These are phyloP conservation scores for Nyctanthes arbortristis DNA, from an alignment of 257 asterid species.

Conservation along the genomic window DNA sequence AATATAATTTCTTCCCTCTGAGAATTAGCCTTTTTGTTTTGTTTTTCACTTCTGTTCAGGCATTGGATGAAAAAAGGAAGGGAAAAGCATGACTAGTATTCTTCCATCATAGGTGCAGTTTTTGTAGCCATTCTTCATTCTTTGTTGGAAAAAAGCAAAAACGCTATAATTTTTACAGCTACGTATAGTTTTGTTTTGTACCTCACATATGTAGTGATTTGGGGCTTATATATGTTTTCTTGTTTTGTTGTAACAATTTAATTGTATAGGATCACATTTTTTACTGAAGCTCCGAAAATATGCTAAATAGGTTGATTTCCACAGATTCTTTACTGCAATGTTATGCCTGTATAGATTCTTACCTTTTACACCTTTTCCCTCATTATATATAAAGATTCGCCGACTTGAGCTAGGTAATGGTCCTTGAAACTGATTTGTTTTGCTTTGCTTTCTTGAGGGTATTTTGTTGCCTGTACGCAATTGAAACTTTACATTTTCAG, in stretches of 20 bases:
- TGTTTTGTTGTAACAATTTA: conserved; percentile 29
- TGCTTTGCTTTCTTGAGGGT: neutral
- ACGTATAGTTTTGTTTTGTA: conserved; percentile 40
- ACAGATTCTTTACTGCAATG: neutral
- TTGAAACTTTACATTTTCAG: neutral
- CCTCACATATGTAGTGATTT: conserved; percentile 33
- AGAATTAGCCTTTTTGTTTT: no score
- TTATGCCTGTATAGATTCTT: neutral
- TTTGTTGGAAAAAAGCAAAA: conserved; percentile 40
- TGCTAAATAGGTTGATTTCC: no score
- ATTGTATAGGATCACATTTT: conserved; percentile 36
- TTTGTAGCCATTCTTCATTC: conserved; percentile 60
- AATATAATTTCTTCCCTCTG: no score
- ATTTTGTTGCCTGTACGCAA: neutral
- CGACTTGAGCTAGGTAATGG: neutral
- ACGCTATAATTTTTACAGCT: conserved; percentile 29
- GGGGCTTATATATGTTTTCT: conserved; percentile 8
- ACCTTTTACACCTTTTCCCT: neutral
- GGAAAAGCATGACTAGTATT: conserved; percentile 49
- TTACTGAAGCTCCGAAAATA: no score
- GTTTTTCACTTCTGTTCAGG: conserved; percentile 45
- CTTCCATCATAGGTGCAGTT: conserved; percentile 32
- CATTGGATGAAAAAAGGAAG: conserved; percentile 83
- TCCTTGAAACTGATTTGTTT: neutral
- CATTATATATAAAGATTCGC: no score